A percentile compares a stretch with the other conserved stretches of the same genome.
Conservation (phyloP, 2,329 filamentous ascomycete genomes). For the Fusarium pininemorale region DNA sequence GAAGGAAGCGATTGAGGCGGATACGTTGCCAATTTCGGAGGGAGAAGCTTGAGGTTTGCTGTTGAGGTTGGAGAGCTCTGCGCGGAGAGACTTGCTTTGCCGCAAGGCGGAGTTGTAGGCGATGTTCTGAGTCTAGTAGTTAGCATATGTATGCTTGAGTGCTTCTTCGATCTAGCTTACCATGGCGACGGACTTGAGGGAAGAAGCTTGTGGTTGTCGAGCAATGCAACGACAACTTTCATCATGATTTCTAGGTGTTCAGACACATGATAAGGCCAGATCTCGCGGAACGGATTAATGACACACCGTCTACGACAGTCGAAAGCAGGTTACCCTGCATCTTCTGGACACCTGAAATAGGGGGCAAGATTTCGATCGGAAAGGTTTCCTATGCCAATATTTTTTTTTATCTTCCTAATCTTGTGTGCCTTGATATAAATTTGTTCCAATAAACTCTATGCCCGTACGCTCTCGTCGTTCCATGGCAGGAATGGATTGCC, state of each 20-base stretch:
- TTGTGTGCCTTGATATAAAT: no score
- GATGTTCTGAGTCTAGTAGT: slow-evolving; percentile 67
- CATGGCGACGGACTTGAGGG: slow-evolving; percentile 39
- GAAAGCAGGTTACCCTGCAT: slow-evolving; percentile 15
- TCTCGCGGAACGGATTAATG: slow-evolving; percentile 38
- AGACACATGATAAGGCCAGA: slow-evolving; percentile 42
- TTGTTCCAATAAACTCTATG: background rate
- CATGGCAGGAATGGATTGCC: background rate
- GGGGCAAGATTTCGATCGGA: background rate
- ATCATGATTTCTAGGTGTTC: slow-evolving; percentile 31
- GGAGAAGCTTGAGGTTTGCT: slow-evolving; percentile 70
- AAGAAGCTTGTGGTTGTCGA: slow-evolving; percentile 10
- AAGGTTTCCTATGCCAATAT: background rate
- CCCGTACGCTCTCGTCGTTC: background rate
- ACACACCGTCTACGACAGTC: background rate
- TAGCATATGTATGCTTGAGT: fast-evolving
- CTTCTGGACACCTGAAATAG: fast-evolving
- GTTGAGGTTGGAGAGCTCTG: slow-evolving; percentile 77
- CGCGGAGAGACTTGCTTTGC: slow-evolving; percentile 82
- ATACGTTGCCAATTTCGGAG: slow-evolving; percentile 70
- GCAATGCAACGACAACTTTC: slow-evolving; percentile 21
- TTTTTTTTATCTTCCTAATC: no score
- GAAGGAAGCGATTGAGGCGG: slow-evolving; percentile 81
- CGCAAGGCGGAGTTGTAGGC: slow-evolving; percentile 87
- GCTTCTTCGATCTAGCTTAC: background rate